phyloP scores from a whole-genome alignment of 257 asterid species.

The Parsonsia alboflavescens region DNA sequence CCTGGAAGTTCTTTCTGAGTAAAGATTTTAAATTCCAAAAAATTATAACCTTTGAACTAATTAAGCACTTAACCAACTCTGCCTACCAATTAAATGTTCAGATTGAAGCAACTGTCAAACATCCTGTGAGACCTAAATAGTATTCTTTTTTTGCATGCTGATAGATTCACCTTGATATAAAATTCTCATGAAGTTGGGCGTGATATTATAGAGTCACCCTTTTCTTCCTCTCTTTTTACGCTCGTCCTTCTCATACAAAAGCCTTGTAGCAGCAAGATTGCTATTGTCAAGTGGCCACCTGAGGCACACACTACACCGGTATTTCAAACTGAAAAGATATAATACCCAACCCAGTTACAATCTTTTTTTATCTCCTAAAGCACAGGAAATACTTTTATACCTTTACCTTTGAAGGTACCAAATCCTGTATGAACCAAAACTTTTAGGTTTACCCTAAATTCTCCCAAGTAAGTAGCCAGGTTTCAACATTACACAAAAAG shows the following conservation, averaged over 20 bases:
- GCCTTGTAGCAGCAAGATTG: not conserved
- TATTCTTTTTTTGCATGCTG: not conserved
- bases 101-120: not conserved
- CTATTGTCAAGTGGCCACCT: not conserved
- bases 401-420: not conserved
- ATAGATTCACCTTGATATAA: not conserved
- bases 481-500: not conserved
- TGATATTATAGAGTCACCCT: too few relatives aligned
- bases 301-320: not conserved
- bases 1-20: not conserved
- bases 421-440: not conserved
- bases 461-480: not conserved
- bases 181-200: too few relatives aligned
- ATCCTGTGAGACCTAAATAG: not conserved
- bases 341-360: too few relatives aligned
- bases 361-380: too few relatives aligned
- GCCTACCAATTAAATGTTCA: not conserved
- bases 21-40: not conserved
- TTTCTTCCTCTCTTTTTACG: too few relatives aligned
- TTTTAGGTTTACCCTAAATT: not conserved
- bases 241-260: not conserved
- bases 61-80: not conserved
- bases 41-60: too few relatives aligned
- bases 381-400: not conserved
- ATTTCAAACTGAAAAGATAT: not conserved